Evolutionary conservation across 2,329 filamentous ascomycete species (phyloP).

Genomic region (Paraconiothyrium sp.): DNA sequence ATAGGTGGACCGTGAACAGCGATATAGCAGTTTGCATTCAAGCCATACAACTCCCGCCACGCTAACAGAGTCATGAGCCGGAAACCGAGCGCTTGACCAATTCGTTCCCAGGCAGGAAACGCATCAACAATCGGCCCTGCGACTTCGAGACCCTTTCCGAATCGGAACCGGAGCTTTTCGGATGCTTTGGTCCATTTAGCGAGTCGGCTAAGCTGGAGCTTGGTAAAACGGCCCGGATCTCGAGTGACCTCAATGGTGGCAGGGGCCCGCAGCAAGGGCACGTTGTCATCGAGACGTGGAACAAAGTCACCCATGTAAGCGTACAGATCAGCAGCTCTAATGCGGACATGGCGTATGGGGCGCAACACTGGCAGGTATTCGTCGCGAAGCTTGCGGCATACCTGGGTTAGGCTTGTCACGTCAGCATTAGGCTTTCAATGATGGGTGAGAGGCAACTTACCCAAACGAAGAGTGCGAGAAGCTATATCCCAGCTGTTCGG

Average conservation of each 20-base stretch:
- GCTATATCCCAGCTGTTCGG: too few relatives aligned
- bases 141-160: not conserved
- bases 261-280: not conserved
- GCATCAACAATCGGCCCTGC: not conserved
- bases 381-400: not conserved
- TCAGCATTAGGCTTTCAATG: not conserved
- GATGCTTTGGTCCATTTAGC: not conserved
- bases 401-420: not conserved
- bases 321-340: not conserved
- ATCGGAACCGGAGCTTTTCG: not conserved
- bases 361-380: not conserved
- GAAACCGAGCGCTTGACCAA: not conserved
- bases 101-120: not conserved
- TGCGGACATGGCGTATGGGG: not conserved
- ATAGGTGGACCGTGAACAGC: too few relatives aligned
- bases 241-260: not conserved
- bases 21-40: too few relatives aligned
- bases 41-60: too few relatives aligned
- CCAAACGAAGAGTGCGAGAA: not conserved
- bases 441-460: not conserved
- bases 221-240: too few relatives aligned
- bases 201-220: not conserved
- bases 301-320: not conserved
- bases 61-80: not conserved
- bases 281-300: not conserved